These are phyloP conservation scores for Dactylellina cionopaga DNA, from an alignment of 2,329 filamentous ascomycete species.

Conservation along the genomic window DNA sequence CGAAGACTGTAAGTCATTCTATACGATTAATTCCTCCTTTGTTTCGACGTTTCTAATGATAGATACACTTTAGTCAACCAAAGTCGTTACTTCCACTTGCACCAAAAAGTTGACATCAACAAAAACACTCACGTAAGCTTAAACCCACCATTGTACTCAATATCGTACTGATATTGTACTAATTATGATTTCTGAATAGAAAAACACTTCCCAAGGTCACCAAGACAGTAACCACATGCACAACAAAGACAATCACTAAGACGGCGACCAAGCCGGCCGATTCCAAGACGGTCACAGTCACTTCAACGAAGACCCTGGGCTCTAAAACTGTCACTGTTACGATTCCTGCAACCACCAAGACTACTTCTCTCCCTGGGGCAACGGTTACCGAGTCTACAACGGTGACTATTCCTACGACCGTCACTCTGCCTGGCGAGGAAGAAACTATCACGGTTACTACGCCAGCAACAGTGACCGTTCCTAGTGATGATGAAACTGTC, in stretches of 20 bases:
- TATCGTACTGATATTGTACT: neutral
- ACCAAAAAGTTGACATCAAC: neutral
- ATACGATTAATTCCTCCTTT: too few species aligned
- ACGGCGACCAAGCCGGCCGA: neutral
- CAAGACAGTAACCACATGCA: neutral
- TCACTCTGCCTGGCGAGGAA: conserved; percentile 7
- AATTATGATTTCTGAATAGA: neutral
- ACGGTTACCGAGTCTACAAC: neutral
- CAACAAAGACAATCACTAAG: neutral
- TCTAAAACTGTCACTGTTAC: neutral
- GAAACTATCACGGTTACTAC: neutral
- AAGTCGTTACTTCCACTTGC: neutral
- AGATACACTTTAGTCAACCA: conserved; percentile 5
- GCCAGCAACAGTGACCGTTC: neutral
- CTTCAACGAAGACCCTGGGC: neutral
- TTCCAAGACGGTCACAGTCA: conserved; percentile 4
- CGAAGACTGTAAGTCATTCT: neutral
- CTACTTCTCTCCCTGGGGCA: neutral
- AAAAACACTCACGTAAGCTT: neutral
- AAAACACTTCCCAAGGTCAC: neutral
- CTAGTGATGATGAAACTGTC: neutral
- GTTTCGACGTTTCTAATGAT: neutral
- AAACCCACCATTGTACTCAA: neutral
- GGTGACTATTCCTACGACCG: neutral
- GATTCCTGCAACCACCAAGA: neutral